Evolutionary conservation across 306 rosid genomes (phyloP), one percentile per base, ranked within the genome.

Genomic region (Citrullus mucosospermus): DNA sequence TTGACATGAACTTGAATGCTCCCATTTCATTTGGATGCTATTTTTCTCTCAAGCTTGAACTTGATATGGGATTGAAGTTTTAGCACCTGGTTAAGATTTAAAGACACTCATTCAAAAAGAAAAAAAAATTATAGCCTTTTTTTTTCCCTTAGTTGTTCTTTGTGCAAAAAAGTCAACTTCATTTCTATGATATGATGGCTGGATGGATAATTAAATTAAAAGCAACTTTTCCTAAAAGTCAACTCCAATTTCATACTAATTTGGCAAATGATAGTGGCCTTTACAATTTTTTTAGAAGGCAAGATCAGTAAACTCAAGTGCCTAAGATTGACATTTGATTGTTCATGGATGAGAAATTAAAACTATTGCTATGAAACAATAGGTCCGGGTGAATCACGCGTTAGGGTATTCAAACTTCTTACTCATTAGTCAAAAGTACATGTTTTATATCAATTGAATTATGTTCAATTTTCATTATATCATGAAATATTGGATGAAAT

Each of bases 1-100:
- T 53, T 58, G 79, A 36, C 39, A 77, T 16, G 70, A 80, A 76
- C 74, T 57, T 41, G 70, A 76, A 50, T 65, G 61, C 59, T 63
- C 80, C 81, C 93, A 86, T 87, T 74, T 86, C 84, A 77, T 69
- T 76, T 22, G 71, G 12, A 18, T 53, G 30, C 32, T 28, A 9
- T n/a, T 16, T 43, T 54, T 1, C 15, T 60, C 67, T 60, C 39
- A 60, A 60, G 17, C 9, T 69, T 69, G 54, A 69, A 43, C 6
- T 69, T 69, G 75, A 69, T 41, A 69, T 66, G 50, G 11, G 28
- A n/a, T 39, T 38, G 57, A 50, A 69, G 59, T 63, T 65, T 48
- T 10, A 32, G 36, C 16, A 51, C 20, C 18, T 81, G 13, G 51
- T 66, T 4, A 22, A 48, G 54, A 48, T 48, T 48, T 2, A 59